Conservation (phyloP, 176 grass and related monocot genomes). For the Oropetium thomaeum region DNA sequence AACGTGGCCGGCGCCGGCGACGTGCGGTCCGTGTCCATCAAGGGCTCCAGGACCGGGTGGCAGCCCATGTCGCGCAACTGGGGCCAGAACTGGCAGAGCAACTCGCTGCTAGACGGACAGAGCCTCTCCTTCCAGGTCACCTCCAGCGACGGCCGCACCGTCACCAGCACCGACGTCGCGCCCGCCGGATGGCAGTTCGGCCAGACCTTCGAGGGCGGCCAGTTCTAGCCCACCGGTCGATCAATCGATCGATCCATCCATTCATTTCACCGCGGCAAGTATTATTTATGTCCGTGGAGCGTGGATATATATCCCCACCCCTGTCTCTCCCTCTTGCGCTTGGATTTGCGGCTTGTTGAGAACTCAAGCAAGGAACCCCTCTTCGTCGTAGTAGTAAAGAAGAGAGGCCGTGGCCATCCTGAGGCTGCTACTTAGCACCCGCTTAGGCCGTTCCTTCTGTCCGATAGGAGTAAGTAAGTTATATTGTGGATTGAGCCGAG, state of each 20-base stretch:
- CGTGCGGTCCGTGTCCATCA: constrained; percentile 67
- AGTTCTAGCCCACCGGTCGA: constrained; percentile 40
- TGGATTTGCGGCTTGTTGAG: too few relatives aligned
- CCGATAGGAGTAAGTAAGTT: constrained; percentile 42
- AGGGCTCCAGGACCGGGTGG: constrained; percentile 67
- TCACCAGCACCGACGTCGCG: constrained; percentile 55
- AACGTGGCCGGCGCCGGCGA: constrained; percentile 89
- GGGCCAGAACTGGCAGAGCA: constrained; percentile 99
- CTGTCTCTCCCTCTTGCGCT: too few relatives aligned
- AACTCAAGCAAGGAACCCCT: constrained; percentile 28
- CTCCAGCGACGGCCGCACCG: constrained; percentile 63
- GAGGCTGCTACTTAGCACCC: constrained; percentile 88
- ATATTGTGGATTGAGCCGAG: neutral
- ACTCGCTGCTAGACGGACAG: constrained; percentile 70
- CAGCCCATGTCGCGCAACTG: constrained; percentile 84
- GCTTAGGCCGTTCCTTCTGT: constrained; percentile 54
- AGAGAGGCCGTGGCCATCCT: constrained; percentile 54
- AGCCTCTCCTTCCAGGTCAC: constrained; percentile 75
- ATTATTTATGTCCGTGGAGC: constrained; percentile 15
- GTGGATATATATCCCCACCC: too few relatives aligned
- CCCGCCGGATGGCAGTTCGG: constrained; percentile 77
- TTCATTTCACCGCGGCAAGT: neutral
- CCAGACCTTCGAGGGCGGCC: constrained; percentile 67
- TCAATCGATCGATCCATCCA: neutral
- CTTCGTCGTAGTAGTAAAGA: constrained; percentile 38